Conservation (phyloP, 129 eudicot genomes). For the Flaveria bidentis region DNA sequence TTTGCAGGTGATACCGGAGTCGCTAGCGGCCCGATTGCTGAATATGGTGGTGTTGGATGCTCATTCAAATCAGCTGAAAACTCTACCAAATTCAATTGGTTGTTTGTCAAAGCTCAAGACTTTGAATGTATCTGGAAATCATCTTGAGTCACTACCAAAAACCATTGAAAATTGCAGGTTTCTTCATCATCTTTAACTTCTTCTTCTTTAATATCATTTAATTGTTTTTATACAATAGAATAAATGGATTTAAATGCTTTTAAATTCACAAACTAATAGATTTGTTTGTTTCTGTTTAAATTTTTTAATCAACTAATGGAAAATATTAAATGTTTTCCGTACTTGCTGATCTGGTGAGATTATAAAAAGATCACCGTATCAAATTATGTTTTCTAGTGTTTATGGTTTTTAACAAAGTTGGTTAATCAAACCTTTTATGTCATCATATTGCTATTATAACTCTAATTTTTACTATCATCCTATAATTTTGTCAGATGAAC, state of each 20-base stretch:
- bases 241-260: slow-evolving; percentile 3
- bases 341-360: neutral
- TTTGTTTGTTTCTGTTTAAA: neutral
- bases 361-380: neutral
- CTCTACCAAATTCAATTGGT: slow-evolving; percentile 84
- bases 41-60: slow-evolving; percentile 69
- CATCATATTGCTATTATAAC: neutral
- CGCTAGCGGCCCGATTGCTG: slow-evolving; percentile 69
- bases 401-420: neutral
- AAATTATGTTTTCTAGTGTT: neutral
- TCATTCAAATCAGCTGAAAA: slow-evolving; percentile 79
- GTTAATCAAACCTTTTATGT: neutral
- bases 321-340: neutral
- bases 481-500: neutral
- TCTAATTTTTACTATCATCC: neutral
- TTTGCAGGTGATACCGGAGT: slow-evolving; percentile 75
- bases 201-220: neutral
- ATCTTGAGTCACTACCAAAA: slow-evolving; percentile 60
- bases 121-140: slow-evolving; percentile 82
- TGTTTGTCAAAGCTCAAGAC: slow-evolving; percentile 82
- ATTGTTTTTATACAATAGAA: neutral
- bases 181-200: neutral
- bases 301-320: neutral
- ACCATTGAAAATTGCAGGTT: slow-evolving; percentile 95
- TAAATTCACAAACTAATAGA: neutral